Base-by-base conservation (phyloP, 2,329 filamentous ascomycete species). In the Monilinia fructigena region DNA sequence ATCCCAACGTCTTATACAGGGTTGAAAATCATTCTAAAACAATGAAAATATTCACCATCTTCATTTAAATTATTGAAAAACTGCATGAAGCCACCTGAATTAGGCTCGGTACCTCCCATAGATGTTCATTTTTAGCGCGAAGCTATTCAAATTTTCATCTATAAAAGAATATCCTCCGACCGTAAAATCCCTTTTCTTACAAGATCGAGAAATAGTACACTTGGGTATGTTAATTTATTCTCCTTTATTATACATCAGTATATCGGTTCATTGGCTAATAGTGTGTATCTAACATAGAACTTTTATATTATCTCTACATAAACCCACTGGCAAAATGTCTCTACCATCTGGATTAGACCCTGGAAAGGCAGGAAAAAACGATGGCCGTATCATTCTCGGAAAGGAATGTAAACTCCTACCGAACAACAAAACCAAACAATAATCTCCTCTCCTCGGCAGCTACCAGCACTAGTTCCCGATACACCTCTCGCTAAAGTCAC, bases 161-260 rank as follows among this genome's bases (percentile, higher is more conserved):
- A 60, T 11, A 18, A 50, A 38, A 50, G 20, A 2, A 48, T 14
- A 18, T 38, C 10, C 20, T 4, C 1, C 2, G n/a, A 48, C n/a
- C 8, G 3, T 14, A 60, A 3, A 1, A 5, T 14, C 26, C n/a
- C 38, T 14, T 12, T 40, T 20, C 8, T 38, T 11, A 12, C 0
- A 7, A 60, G 26, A 6, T 14, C 7, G 2, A 6, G 12, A 26
- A 20, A 3, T 50, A 38, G 12, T 38, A 18, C 20, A 26, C 2
- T 18, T 23, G 48, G 11, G 28, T 38, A 48, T 48, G 11, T 48
- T 59, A 2, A 48, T 23, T 23, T 0, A 48, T 3, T 2, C 3
- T 35, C 20, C n/a, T 16, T 23, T 18, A 20, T 16, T 0, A 18
- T 7, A 10, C 10, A 1, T 3, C 2, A 26, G 11, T 4, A 4